These are phyloP conservation scores for Graphiopsis chlorocephala DNA, from an alignment of 2,329 filamentous ascomycete species.

Conservation along the genomic window DNA sequence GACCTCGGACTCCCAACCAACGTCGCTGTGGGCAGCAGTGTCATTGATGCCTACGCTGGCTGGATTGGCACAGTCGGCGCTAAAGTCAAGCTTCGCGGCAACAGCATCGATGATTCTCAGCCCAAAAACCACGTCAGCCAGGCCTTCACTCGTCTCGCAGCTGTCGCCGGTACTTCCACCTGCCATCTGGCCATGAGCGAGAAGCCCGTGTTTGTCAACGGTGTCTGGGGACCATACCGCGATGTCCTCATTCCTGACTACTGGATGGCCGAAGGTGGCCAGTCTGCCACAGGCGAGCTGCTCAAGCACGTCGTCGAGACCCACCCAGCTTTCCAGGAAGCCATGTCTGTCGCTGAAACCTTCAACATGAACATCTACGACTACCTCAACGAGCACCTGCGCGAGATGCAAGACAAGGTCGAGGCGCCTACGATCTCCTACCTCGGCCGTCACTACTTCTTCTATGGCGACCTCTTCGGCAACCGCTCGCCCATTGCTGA, in stretches of 20 bases:
- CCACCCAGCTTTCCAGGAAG: constrained; percentile 83
- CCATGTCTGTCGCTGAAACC: constrained; percentile 72
- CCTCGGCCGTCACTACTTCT: constrained; percentile 91
- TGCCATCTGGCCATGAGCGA: constrained; percentile 96
- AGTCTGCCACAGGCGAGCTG: constrained; percentile 92
- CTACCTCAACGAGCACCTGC: constrained; percentile 84
- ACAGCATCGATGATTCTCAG: constrained; percentile 56
- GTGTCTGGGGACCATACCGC: constrained; percentile 95
- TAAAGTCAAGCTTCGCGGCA: constrained; percentile 68
- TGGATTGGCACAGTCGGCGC: constrained; percentile 99
- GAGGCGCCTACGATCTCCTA: constrained; percentile 77
- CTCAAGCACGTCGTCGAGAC: constrained; percentile 93
- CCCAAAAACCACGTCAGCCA: constrained; percentile 84
- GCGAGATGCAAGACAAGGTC: constrained; percentile 66
- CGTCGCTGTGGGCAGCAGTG: constrained; percentile 90
- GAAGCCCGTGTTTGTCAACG: constrained; percentile 87
- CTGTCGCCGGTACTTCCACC: constrained; percentile 93
- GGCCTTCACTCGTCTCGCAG: constrained; percentile 87
- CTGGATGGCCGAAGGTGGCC: constrained; percentile 97
- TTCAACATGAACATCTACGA: constrained; percentile 90
- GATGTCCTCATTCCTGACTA: constrained; percentile 88
- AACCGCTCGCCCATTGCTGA: constrained; percentile 94
- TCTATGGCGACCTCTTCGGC: constrained; percentile 96
- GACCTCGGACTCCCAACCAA: constrained; percentile 83
- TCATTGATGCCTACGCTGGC: constrained; percentile 97